phyloP scores from a whole-genome alignment of 768 basidiomycete genomes.

The Sporobolomyces roseus region DNA sequence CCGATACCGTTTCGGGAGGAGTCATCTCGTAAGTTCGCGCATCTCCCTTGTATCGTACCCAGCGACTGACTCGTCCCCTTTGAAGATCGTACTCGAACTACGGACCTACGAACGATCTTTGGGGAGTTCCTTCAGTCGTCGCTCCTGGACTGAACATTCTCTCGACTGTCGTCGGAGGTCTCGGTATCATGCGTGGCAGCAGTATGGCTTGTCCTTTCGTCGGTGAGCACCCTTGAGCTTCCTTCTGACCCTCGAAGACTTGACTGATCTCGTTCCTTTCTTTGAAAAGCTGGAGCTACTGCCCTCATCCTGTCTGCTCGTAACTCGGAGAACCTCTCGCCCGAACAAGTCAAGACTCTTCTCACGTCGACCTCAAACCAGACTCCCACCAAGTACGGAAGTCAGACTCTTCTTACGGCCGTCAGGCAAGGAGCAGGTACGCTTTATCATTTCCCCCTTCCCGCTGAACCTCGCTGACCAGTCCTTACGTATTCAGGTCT shows the following conservation, averaged over 20 bases:
- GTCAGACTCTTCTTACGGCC: constrained; percentile 41
- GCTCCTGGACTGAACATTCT: constrained; percentile 41
- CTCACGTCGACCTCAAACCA: constrained; percentile 45
- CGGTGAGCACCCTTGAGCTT: background rate
- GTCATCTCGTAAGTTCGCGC: constrained; percentile 18
- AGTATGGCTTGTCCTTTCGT: constrained; percentile 37
- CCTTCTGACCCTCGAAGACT: background rate
- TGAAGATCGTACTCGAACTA: constrained; percentile 51
- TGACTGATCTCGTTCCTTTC: too few relatives aligned
- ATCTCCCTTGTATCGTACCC: too few relatives aligned
- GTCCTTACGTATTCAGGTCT: too few relatives aligned
- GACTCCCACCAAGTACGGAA: constrained; percentile 40
- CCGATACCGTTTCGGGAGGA: constrained; percentile 21
- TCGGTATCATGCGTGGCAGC: constrained; percentile 36
- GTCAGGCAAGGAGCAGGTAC: constrained; percentile 17
- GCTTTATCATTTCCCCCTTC: background rate
- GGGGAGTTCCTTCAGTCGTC: constrained; percentile 37
- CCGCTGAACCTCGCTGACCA: too few relatives aligned
- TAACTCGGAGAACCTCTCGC: constrained; percentile 41
- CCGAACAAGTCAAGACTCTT: constrained; percentile 39
- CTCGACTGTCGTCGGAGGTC: constrained; percentile 37
- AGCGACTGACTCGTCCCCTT: background rate
- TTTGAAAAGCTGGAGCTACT: constrained; percentile 45
- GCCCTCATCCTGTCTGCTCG: constrained; percentile 49
- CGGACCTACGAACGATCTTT: constrained; percentile 62